Evolutionary conservation across 495 filamentous ascomycete genomes (phyloP), one percentile per base, ranked within the genome.

Genomic region (Cercophora newfieldiana): DNA sequence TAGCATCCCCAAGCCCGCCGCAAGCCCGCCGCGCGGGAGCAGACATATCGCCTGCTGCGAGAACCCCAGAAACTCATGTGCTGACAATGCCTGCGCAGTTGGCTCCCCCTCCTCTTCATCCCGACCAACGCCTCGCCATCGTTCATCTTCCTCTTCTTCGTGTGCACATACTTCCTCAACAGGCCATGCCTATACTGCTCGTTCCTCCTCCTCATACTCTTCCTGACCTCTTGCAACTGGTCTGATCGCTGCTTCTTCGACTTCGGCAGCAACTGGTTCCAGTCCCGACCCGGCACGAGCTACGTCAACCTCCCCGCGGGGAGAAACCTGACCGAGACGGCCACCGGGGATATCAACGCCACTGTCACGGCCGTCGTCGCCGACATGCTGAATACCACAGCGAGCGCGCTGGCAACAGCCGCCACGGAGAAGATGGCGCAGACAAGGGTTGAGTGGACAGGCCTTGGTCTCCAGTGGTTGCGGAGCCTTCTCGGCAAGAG

Each of bases 141-240:
- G 66, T 95, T 96, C 81, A 92, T 96, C 69, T 87, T 94, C 76
- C 88, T 94, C 73, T 96, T 95, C 82, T 91, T 96, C 78, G 80
- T 93, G 68, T 88, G 91, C 71, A 96, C 92, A 69, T 96, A 96
- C 80, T 88, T 94, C 74, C 87, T 96, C 68, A 93, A 94, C 74
- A 86, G 92, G 61, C 92, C 92, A 63, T 96, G 92, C 80, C 86
- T 94, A 71, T 93, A 96, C 85, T 96, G 92, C 83, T 94, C 92
- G 61, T 84, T 92, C 63, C 88, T 96, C 30, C 91, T 96, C 61
- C 81, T 96, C 67, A 91, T 94, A 63, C 89, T 96, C 68, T 96
- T 96, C 81, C 82, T 88, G 54, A 94, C 91, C 18, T 94, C 91
- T 28, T 96, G 92, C 79, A 88, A 94, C 84, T 96, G 92, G 92